phyloP scores from a whole-genome alignment of 257 asterid species.

The Primulina tabacum region DNA sequence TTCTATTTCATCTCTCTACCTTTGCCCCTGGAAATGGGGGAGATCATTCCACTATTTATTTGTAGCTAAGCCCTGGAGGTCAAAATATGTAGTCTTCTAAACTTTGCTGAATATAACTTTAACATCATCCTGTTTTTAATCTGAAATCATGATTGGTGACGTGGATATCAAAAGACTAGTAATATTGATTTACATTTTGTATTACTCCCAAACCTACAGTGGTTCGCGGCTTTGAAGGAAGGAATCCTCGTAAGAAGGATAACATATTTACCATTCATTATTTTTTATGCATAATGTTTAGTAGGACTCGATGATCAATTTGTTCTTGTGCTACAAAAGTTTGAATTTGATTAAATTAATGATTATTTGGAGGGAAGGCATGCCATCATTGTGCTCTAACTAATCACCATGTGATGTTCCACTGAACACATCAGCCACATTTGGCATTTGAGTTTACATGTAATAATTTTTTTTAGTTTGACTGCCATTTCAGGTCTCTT shows the following conservation, averaged over 20 bases:
- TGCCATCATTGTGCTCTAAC: neutral
- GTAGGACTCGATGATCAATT: neutral
- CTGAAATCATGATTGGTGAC: neutral
- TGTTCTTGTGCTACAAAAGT: neutral
- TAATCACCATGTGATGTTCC: neutral
- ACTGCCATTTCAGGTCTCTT: conserved; percentile 53
- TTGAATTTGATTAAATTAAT: neutral
- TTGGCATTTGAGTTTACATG: neutral
- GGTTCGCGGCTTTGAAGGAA: neutral
- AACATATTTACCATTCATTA: too few species aligned
- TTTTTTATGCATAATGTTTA: neutral
- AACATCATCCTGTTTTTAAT: neutral
- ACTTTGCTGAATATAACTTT: neutral
- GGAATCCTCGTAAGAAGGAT: too few species aligned
- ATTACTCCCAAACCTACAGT: neutral
- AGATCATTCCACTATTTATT: neutral
- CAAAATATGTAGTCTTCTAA: neutral
- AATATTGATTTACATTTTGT: too few species aligned
- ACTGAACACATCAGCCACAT: neutral
- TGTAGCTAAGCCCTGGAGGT: neutral
- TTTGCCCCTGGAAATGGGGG: neutral
- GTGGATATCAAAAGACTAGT: neutral
- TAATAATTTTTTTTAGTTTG: neutral
- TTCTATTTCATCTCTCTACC: neutral
- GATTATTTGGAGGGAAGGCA: neutral